phyloP scores from a whole-genome alignment of 2,329 filamentous ascomycete species.

The Verticillium dahliae region DNA sequence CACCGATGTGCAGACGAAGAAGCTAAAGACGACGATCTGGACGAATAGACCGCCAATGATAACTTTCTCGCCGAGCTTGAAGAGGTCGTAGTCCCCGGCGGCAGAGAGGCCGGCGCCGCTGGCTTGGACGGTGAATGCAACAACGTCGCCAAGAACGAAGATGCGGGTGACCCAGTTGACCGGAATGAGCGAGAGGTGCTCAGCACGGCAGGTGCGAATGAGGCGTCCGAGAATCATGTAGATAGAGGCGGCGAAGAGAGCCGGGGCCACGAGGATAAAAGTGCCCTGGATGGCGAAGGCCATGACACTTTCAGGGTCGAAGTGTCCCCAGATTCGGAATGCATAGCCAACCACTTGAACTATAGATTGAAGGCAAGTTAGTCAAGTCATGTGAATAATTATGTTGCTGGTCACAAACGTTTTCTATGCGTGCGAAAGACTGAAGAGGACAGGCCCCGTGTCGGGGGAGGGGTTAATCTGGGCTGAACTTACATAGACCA shows the following conservation, averaged over 20 bases:
- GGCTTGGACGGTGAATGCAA: slow-evolving; percentile 36
- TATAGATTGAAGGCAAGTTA: neutral
- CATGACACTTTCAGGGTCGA: slow-evolving; percentile 12
- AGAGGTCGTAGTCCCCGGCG: slow-evolving; percentile 19
- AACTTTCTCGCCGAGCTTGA: slow-evolving; percentile 38
- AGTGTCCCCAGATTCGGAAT: slow-evolving; percentile 6
- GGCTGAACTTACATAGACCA: slow-evolving; percentile 5
- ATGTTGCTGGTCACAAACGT: too few species aligned
- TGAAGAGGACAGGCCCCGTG: too few species aligned
- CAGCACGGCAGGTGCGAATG: slow-evolving; percentile 18
- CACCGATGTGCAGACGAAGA: slow-evolving; percentile 43
- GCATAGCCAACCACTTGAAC: slow-evolving; percentile 4
- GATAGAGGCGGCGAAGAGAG: slow-evolving; percentile 41
- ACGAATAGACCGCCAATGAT: slow-evolving; percentile 50
- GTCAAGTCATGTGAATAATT: too few species aligned
- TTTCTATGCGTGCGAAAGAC: too few species aligned
- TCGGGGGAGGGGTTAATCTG: neutral
- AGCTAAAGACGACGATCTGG: slow-evolving; percentile 51
- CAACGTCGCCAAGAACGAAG: slow-evolving; percentile 39
- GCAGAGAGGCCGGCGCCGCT: slow-evolving; percentile 25
- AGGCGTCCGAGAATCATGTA: slow-evolving; percentile 41
- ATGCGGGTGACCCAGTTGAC: slow-evolving; percentile 33
- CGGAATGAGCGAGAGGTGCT: slow-evolving; percentile 11
- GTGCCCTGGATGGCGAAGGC: slow-evolving; percentile 16
- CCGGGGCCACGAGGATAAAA: slow-evolving; percentile 37